Evolutionary conservation across 202 grass and related monocot species (phyloP), one percentile per base, ranked within the genome.

Genomic region (Elaeis oleifera): DNA sequence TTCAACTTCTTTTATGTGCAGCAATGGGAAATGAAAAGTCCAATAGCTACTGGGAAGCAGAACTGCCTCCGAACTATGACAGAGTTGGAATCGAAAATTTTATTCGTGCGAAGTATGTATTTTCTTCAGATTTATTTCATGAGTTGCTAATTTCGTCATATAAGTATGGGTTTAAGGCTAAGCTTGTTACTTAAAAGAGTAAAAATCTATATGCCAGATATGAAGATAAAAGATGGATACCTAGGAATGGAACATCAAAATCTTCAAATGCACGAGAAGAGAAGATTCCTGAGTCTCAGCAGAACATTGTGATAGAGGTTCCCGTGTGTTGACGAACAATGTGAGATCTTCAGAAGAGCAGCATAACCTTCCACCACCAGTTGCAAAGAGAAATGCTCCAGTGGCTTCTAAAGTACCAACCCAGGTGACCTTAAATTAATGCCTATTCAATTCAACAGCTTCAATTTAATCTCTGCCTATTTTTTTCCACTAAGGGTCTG

Each of bases 51-150:
- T 99, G 95, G 95, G 95, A 99, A 84, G 95, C 89, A 7, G 89
- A 99, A 78, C 80, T 99, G 32, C 84, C 89, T 53, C 85, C 83
- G 52, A 89, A 94, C 73, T 99, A 99, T 76, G 95, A 99, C 71
- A 85, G 95, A 67, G 95, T 99, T 59, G 89, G 95, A 25, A 99
- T 99, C 81, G 95, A 99, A 54, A 99, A 99, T 74, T 99, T 99
- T 54, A 99, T 99, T 61, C 95, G 89, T 61, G 95, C 95, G 15
- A 99, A 99, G 95, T 99, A 94, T 74, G 84, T 7, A 27, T 56
- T 23, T 44, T 27, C 27, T 6, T 20, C 27, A 23, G 78, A 28
- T 76, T 75, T 48, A 65, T 65, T 65, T 21, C 36, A 50, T 68
- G 50, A 19, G 48, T 50, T 60, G 69, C 6, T 64, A 60, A 32